Conservation (phyloP, 345 rosid species). For the Erucastrum elatum region DNA sequence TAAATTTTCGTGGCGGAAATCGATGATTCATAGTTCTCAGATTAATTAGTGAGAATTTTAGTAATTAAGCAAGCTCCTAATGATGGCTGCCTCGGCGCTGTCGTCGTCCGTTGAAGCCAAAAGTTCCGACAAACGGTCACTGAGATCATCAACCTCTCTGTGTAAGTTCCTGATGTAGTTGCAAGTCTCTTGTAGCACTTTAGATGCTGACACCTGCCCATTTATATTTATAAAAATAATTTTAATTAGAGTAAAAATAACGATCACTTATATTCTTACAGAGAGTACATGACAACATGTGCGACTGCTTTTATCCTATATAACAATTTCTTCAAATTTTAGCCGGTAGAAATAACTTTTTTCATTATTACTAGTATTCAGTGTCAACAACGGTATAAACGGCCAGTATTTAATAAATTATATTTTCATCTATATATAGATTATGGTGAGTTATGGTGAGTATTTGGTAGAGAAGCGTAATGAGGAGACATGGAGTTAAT, state of each 20-base stretch:
- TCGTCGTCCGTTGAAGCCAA: slow-evolving; percentile 65
- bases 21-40: slow-evolving; percentile 27
- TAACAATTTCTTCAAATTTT: slow-evolving; percentile 1
- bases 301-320: slow-evolving; percentile 20
- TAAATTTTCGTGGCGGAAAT: slow-evolving; percentile 14
- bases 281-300: slow-evolving; percentile 32
- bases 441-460: slow-evolving; percentile 22
- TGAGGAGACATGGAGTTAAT: slow-evolving; percentile 39
- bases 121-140: slow-evolving; percentile 73
- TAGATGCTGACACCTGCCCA: slow-evolving; percentile 70
- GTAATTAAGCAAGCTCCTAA: slow-evolving; percentile 73
- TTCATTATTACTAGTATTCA: slow-evolving; percentile 17
- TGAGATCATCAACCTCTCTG: slow-evolving; percentile 73
- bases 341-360: background rate
- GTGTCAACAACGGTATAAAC: slow-evolving; percentile 44
- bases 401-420: slow-evolving; percentile 37
- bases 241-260: background rate
- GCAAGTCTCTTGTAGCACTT: slow-evolving; percentile 83
- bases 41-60: slow-evolving; percentile 38
- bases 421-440: slow-evolving; percentile 27
- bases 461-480: slow-evolving; percentile 32
- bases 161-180: slow-evolving; percentile 73
- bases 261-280: background rate
- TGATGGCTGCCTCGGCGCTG: slow-evolving; percentile 77
- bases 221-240: background rate